Evolutionary conservation across 306 rosid species (phyloP), one percentile per base, ranked within the genome.

Genomic region (Trifolium repens): DNA sequence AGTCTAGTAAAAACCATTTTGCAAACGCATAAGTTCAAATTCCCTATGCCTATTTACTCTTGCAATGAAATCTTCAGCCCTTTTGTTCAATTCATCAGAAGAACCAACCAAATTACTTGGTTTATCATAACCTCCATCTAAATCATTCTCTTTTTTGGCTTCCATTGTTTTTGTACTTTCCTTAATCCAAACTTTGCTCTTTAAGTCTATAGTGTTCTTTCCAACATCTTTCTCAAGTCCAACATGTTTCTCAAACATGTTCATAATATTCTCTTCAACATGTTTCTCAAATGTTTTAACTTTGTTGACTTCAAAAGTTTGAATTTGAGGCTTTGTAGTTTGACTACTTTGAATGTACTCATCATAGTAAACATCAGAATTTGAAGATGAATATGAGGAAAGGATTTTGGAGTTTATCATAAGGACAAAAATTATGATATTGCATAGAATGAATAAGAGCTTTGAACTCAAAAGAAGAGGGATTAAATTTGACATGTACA

Each of bases 61-160:
- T 16, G 96, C 96, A 80, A 94, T 91, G 71, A 87, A 88, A 77
- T 88, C 96, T 70, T 94, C 98, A 50, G 94, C 96, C 81, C 97
- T 94, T 89, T 71, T 86, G 67, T 37, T 88, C 86, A 93, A 73
- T 62, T 85, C 93, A 80, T 87, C 91, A 44, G 72, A 80, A 53
- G 69, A 60, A 80, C 27, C 52, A 64, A 59, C 9, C 42, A 70
- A 69, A 64, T 4, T 67, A 67, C 66, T 43, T 67, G 5, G 17
- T 77, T 60, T 32, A 0, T 70, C 76, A 9, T 65, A 65, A 62
- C 39, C 79, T 59, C 1, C 79, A 42, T 80, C 70, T 7, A 17
- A 5, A 40, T 67, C 40, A 4, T 67, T 79, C 32, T 72, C 82
- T 54, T 77, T 67, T 67, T 69, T 72, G 15, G 9, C 64, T 55